A percentile compares a stretch with the other conserved stretches of the same genome.
These are phyloP conservation scores for Podaxis sp. DNA, from an alignment of 768 basidiomycete species.

Conservation along the genomic window DNA sequence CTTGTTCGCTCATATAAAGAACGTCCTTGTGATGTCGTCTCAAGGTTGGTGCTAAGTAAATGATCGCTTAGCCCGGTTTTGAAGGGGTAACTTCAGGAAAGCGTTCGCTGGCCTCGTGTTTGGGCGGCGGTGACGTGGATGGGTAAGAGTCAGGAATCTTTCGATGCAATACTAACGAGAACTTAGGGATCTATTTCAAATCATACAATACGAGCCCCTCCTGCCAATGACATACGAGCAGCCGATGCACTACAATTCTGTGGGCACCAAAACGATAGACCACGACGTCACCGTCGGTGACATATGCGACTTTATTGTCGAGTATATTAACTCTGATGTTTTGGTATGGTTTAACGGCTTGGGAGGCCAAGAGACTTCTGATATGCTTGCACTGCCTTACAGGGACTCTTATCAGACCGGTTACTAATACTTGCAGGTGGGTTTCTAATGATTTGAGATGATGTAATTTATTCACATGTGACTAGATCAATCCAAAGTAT, in stretches of 20 bases:
- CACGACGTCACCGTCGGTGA: slow-evolving; percentile 58
- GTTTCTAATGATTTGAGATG: slow-evolving; percentile 14
- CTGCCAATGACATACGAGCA: slow-evolving; percentile 46
- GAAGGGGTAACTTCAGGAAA: slow-evolving; percentile 33
- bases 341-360: slow-evolving; percentile 39
- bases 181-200: slow-evolving; percentile 58
- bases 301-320: slow-evolving; percentile 75
- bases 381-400: background rate
- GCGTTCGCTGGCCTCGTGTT: slow-evolving; percentile 62
- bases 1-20: slow-evolving; percentile 56
- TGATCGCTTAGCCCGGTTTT: background rate
- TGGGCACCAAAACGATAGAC: slow-evolving; percentile 32
- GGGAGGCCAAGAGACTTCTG: background rate
- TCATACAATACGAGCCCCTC: slow-evolving; percentile 52
- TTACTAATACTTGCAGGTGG: slow-evolving; percentile 69
- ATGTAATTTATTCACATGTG: background rate
- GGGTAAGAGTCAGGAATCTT: slow-evolving; percentile 40
- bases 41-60: slow-evolving; percentile 34
- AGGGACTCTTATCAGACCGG: slow-evolving; percentile 69
- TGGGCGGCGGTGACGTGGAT: slow-evolving; percentile 78
- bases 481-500: slow-evolving; percentile 68
- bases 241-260: slow-evolving; percentile 47
- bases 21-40: slow-evolving; percentile 69
- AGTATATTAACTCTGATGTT: slow-evolving; percentile 82
- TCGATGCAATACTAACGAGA: background rate